These are phyloP conservation scores for Paramecium octaurelia DNA, from an alignment of 73 alveolate genomes.

Conservation along the genomic window DNA sequence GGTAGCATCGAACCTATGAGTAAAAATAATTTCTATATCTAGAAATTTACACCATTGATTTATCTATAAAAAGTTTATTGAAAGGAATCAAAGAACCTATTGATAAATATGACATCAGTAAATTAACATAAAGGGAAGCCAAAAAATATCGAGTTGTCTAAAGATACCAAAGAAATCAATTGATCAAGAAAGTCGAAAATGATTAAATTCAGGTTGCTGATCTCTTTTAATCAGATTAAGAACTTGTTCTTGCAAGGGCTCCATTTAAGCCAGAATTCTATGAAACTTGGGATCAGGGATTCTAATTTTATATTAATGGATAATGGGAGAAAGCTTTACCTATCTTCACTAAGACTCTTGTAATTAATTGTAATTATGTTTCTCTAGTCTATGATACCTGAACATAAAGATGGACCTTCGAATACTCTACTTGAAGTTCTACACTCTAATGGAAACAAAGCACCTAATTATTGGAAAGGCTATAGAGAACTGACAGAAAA, in stretches of 20 bases:
- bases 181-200: slow-evolving; percentile 16
- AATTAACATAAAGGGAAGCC: slow-evolving; percentile 38
- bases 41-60: slow-evolving; percentile 56
- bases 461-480: slow-evolving; percentile 89
- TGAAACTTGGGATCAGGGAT: slow-evolving; percentile 73
- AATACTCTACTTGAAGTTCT: slow-evolving; percentile 58
- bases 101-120: slow-evolving; percentile 15
- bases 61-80: slow-evolving; percentile 16
- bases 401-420: slow-evolving; percentile 68
- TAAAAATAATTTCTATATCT: background rate
- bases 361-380: background rate
- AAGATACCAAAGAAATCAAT: slow-evolving; percentile 57
- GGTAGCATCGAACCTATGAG: slow-evolving; percentile 76
- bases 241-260: slow-evolving; percentile 70
- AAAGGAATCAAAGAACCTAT: background rate
- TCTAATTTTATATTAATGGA: slow-evolving; percentile 82
- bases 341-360: slow-evolving; percentile 66
- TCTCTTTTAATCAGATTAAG: slow-evolving; percentile 72
- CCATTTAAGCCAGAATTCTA: slow-evolving; percentile 71
- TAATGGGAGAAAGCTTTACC: slow-evolving; percentile 86
- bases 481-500: slow-evolving; percentile 79
- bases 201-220: slow-evolving; percentile 47
- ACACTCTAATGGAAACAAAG: slow-evolving; percentile 57
- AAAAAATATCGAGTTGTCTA: slow-evolving; percentile 57
- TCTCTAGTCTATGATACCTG: slow-evolving; percentile 29